Base-by-base conservation (phyloP, 2,329 filamentous ascomycete species). In the Cryphonectria nitschkei region DNA sequence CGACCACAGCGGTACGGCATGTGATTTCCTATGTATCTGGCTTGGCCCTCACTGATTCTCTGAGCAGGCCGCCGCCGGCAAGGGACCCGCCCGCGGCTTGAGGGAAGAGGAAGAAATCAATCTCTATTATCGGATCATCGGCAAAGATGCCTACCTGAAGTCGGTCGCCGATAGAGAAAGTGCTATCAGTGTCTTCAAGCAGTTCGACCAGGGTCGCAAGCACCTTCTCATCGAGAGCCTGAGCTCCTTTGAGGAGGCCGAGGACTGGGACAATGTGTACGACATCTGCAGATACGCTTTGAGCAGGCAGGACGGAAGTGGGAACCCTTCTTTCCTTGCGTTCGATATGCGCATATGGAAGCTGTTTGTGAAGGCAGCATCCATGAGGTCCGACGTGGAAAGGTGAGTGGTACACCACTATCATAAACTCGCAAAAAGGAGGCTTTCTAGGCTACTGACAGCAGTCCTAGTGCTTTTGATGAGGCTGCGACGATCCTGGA, bases 91-190 rank as follows among this genome's bases (percentile, higher is more conserved):
- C 37, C 76, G 80, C 41, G 76, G 77, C 7, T 78, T 87, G 41
- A 79, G 81, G 54, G 81, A 81, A 0, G 86, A 87, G 71, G 84
- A 88, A 70, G 86, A 88, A 72, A 81, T 85, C 2, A 78, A 85
- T 0, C 80, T 88, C 2, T 81, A 86, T 26, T 87, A 86, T 72
- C 80, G 83, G 0, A 80, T 87, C 32, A 76, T 85, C 0, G 80
- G 82, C 41, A 80, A 79, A 4, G 83, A 86, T 13, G 84, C 82
- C 0, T 83, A 81, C 70, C 72, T 81, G 1, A 81, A 82, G 52
- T 77, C 83, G 9, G 75, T 84, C 0, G 74, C 80, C 0, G 46
- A 61, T 2, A 60, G 50, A 16, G 26, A 46, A 1, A 71, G 32
- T 39, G 65, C 68, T 13, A 80, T 85, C 11, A 82, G 81, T 0